Evolutionary conservation across 768 basidiomycete genomes (phyloP).

Genomic region (Tulasnella sp.): DNA sequence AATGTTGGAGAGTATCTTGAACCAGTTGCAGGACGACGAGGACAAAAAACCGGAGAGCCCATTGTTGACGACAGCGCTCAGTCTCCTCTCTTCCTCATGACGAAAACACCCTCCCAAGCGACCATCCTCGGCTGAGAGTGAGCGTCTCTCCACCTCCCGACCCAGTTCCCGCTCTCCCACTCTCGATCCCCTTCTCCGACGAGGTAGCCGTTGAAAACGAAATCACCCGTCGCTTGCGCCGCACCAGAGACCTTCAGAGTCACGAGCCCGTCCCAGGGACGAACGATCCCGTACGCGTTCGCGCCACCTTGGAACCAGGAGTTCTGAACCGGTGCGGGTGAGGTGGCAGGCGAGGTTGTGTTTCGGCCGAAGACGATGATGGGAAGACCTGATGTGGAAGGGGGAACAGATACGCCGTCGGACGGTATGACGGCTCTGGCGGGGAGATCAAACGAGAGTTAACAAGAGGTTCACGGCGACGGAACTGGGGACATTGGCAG

Average conservation of each 20-base stretch:
- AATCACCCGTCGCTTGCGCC: not conserved
- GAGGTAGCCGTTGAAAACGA: conserved; percentile 2
- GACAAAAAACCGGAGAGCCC: not conserved
- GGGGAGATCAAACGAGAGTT: not conserved
- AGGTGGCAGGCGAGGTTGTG: not conserved
- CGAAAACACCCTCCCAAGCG: conserved; percentile 10
- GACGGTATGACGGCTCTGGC: not conserved
- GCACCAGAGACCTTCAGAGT: not conserved
- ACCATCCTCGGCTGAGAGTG: not conserved
- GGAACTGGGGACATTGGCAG: not conserved
- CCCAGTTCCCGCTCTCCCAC: conserved; percentile 1
- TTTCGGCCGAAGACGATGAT: not conserved
- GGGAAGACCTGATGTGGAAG: not conserved
- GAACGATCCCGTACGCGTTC: not conserved
- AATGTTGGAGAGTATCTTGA: not conserved
- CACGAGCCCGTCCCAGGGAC: conserved; percentile 8
- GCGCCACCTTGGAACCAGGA: not conserved
- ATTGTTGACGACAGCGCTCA: not conserved
- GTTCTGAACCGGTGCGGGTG: not conserved
- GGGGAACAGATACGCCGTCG: not conserved
- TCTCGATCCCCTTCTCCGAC: not conserved
- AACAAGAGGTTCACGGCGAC: not conserved
- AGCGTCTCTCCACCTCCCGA: conserved; percentile 2
- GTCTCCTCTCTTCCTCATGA: conserved; percentile 5
- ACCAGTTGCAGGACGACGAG: not conserved